These are phyloP conservation scores for Solanum dulcamara DNA, from an alignment of 257 asterid genomes.

Conservation along the genomic window DNA sequence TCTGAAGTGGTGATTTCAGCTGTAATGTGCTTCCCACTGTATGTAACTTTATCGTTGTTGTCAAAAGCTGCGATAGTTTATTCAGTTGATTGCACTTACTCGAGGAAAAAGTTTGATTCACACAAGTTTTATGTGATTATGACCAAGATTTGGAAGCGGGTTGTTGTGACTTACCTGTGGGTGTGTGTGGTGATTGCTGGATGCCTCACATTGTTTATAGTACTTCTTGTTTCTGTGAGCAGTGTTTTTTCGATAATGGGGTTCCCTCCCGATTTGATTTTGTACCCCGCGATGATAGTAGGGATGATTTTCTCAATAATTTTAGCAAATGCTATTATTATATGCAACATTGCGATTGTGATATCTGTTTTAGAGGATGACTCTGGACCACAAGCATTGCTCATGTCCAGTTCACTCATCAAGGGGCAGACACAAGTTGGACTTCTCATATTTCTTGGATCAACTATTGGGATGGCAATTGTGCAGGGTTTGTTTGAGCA, in stretches of 20 bases:
- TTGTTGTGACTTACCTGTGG: slow-evolving; percentile 67
- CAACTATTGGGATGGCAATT: slow-evolving; percentile 78
- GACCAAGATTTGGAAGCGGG: slow-evolving; percentile 74
- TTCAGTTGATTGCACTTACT: slow-evolving; percentile 81
- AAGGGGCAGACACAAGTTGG: slow-evolving; percentile 93
- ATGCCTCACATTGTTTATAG: slow-evolving; percentile 50
- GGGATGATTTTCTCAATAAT: slow-evolving; percentile 60
- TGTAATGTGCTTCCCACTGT: slow-evolving; percentile 68
- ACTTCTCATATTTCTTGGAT: slow-evolving; percentile 73
- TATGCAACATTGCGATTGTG: slow-evolving; percentile 74
- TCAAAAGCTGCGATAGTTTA: slow-evolving; percentile 81
- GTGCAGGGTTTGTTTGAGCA: slow-evolving; percentile 89
- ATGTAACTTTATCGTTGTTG: slow-evolving; percentile 40
- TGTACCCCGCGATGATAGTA: slow-evolving; percentile 72
- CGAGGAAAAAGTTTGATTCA: slow-evolving; percentile 52
- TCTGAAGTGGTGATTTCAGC: slow-evolving; percentile 53
- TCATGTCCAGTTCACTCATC: slow-evolving; percentile 61
- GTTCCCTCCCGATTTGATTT: slow-evolving; percentile 58
- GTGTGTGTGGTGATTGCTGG: slow-evolving; percentile 47
- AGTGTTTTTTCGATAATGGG: slow-evolving; percentile 51
- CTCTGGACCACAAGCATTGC: slow-evolving; percentile 67
- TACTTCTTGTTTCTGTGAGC: slow-evolving; percentile 45
- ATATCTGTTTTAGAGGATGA: slow-evolving; percentile 86
- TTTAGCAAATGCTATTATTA: slow-evolving; percentile 64
- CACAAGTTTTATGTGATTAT: slow-evolving; percentile 39